phyloP scores from a whole-genome alignment of 75 land plant genomes.

The Azolla pinnata region DNA sequence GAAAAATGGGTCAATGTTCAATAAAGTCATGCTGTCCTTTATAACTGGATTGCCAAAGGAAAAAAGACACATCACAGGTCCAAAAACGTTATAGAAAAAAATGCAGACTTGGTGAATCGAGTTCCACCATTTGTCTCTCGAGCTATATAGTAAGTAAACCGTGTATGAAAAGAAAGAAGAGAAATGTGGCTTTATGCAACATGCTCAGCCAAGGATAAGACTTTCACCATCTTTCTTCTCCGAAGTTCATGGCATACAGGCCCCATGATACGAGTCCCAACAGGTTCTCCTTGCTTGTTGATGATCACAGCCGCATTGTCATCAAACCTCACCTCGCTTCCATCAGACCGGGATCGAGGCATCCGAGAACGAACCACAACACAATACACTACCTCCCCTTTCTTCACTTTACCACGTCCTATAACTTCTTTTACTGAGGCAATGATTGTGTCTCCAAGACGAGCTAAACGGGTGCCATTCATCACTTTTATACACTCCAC shows the following conservation, averaged over 20 bases:
- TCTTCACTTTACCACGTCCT: conserved; percentile 78
- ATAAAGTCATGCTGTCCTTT: too few species aligned
- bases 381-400: conserved; percentile 81
- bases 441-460: conserved; percentile 80
- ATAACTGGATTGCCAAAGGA: too few species aligned
- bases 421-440: conserved; percentile 93
- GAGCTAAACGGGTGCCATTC: conserved; percentile 47
- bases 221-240: conserved; percentile 68
- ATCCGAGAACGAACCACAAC: conserved; percentile 95
- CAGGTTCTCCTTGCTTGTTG: conserved; percentile 89
- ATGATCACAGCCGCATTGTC: conserved; percentile 90
- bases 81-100: too few species aligned
- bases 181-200: conserved; percentile 40
- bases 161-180: too few species aligned
- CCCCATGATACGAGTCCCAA: conserved; percentile 85
- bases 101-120: too few species aligned
- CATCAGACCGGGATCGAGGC: conserved; percentile 73
- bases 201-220: conserved; percentile 79
- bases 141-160: too few species aligned
- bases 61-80: too few species aligned
- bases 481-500: conserved; percentile 86
- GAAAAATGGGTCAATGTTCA: too few species aligned
- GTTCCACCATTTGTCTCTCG: background rate
- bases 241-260: conserved; percentile 94
- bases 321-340: conserved; percentile 89